These are phyloP conservation scores for Bacidia rubella DNA, from an alignment of 495 filamentous ascomycete species.

Conservation along the genomic window DNA sequence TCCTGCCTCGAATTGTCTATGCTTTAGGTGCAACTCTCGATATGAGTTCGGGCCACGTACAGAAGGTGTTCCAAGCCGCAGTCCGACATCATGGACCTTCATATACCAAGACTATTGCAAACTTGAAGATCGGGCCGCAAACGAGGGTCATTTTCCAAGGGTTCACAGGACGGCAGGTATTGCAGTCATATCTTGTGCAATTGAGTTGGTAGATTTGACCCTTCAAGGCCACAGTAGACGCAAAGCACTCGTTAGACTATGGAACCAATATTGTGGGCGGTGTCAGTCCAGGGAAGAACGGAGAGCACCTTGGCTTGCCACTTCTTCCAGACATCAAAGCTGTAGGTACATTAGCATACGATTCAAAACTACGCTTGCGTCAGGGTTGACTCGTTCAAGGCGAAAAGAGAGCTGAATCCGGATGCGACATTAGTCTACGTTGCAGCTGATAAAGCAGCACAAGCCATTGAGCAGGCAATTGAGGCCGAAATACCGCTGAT, in stretches of 20 bases:
- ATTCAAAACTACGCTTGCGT: neutral
- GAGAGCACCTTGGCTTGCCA: conserved; percentile 69
- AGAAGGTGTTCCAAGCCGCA: too few species aligned
- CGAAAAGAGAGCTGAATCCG: conserved; percentile 61
- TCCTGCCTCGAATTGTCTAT: too few species aligned
- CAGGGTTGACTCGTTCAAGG: conserved; percentile 30
- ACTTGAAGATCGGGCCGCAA: conserved; percentile 64
- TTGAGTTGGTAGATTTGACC: neutral
- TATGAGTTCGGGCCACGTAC: too few species aligned
- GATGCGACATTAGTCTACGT: conserved; percentile 83
- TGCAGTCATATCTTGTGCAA: neutral
- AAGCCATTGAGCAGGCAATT: conserved; percentile 78
- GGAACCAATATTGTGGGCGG: conserved; percentile 83
- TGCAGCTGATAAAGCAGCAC: conserved; percentile 59
- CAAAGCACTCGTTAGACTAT: conserved; percentile 67
- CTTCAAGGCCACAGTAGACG: conserved; percentile 63
- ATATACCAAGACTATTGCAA: conserved; percentile 55
- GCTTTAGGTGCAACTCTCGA: too few species aligned
- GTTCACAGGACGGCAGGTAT: conserved; percentile 52
- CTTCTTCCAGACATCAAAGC: conserved; percentile 59
- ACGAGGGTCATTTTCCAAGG: conserved; percentile 81
- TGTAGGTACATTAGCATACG: conserved; percentile 31
- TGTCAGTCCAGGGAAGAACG: conserved; percentile 62
- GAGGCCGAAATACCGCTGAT: conserved; percentile 78
- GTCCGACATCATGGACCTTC: too few species aligned